These are phyloP conservation scores for Acacia crassicarpa DNA, from an alignment of 306 rosid species.

Conservation along the genomic window DNA sequence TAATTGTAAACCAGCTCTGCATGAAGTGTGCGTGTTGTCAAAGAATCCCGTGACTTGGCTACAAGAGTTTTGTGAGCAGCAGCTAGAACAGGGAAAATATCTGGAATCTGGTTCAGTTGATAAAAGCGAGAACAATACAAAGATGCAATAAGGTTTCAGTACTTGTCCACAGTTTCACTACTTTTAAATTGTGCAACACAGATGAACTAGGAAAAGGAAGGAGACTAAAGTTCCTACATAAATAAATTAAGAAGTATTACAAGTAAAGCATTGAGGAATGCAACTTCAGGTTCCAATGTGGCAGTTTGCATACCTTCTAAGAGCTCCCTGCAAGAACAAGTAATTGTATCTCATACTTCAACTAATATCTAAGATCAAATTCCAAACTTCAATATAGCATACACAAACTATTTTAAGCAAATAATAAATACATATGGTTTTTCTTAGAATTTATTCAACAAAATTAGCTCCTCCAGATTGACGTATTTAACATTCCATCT, in stretches of 20 bases:
- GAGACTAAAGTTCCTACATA: not conserved
- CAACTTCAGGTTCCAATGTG: conserved; percentile 84
- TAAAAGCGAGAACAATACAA: conserved; percentile 28
- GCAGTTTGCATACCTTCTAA: conserved; percentile 78
- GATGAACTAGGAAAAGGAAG: not conserved
- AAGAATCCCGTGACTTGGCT: conserved; percentile 67
- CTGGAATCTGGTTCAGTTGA: conserved; percentile 69
- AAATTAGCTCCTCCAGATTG: conserved; percentile 2
- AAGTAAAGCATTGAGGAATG: conserved; percentile 82
- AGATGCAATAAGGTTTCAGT: conserved; percentile 15
- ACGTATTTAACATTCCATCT: too few relatives aligned
- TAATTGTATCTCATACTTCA: conserved; percentile 24
- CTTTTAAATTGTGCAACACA: conserved; percentile 18
- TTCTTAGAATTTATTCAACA: not conserved
- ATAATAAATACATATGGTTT: not conserved
- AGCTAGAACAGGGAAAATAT: conserved; percentile 78
- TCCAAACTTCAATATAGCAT: not conserved
- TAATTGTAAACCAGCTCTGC: conserved; percentile 93
- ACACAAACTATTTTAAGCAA: not conserved
- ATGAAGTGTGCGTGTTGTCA: conserved; percentile 88
- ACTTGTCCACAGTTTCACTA: not conserved
- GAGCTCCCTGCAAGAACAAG: conserved; percentile 69
- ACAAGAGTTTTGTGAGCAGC: conserved; percentile 79
- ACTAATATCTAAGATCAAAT: not conserved
- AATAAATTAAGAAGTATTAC: conserved; percentile 37